phyloP scores from a whole-genome alignment of 169 alveolate genomes.

The Plasmodium fragile region DNA sequence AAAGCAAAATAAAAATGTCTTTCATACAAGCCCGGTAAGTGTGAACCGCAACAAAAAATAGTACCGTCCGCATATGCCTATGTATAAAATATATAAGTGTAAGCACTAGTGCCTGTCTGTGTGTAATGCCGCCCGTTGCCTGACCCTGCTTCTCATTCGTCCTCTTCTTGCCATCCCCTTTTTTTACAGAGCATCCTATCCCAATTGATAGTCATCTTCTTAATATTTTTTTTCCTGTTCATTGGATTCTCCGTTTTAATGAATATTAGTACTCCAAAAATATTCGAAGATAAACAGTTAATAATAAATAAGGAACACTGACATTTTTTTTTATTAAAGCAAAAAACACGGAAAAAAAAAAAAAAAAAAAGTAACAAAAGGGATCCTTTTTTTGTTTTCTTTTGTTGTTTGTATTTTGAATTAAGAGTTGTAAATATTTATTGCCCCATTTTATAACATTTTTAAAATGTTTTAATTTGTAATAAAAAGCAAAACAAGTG shows the following conservation, averaged over 20 bases:
- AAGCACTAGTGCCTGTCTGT: not conserved
- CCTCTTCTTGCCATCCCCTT: not conserved
- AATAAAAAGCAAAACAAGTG: not conserved
- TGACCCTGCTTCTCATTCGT: not conserved
- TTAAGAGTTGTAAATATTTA: conserved; percentile 30
- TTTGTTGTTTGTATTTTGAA: conserved; percentile 59
- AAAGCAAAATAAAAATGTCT: conserved; percentile 56
- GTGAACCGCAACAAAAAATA: not conserved
- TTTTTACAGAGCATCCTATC: conserved; percentile 43
- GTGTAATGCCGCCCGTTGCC: not conserved
- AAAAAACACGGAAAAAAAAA: not conserved
- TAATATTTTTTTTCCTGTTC: conserved; percentile 46
- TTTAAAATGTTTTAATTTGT: conserved; percentile 55
- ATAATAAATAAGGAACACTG: conserved; percentile 70
- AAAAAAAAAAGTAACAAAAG: not conserved
- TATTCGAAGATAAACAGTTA: conserved; percentile 69
- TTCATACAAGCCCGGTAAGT: conserved; percentile 67
- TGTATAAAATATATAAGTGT: not conserved
- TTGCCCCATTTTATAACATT: conserved; percentile 7
- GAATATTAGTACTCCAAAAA: conserved; percentile 66
- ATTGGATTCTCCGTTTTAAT: conserved; percentile 57
- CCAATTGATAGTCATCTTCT: conserved; percentile 42
- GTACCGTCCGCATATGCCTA: not conserved
- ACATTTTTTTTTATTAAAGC: conserved; percentile 9
- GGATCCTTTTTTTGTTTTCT: conserved; percentile 2